Evolutionary conservation across 2,329 filamentous ascomycete genomes (phyloP).

Genomic region (Fusarium gaditjirri): DNA sequence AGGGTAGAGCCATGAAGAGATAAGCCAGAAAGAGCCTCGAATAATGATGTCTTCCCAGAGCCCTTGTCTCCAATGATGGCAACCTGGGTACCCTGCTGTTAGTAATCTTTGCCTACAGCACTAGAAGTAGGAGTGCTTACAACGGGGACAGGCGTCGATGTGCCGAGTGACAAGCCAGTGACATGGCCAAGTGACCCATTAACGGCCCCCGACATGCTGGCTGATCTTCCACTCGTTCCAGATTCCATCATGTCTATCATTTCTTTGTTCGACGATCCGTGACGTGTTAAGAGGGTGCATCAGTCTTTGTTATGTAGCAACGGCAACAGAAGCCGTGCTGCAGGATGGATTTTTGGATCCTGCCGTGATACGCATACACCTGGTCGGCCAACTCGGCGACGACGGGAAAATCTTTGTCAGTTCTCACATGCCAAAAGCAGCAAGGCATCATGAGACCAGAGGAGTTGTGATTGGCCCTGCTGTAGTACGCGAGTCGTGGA

Average conservation of each 20-base stretch:
- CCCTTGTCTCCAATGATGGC: background rate
- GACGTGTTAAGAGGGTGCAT: background rate
- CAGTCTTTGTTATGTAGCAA: background rate
- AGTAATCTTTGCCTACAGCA: background rate
- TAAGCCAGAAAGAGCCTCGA: background rate
- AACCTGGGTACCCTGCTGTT: background rate
- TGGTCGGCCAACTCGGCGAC: background rate
- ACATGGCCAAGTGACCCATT: background rate
- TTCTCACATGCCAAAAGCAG: background rate
- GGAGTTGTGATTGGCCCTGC: background rate
- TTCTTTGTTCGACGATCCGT: background rate
- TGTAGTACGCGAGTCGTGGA: background rate
- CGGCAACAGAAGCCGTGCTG: background rate
- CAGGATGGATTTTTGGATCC: background rate
- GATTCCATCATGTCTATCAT: background rate
- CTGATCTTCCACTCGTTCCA: background rate
- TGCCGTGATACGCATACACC: background rate
- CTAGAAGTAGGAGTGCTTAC: background rate
- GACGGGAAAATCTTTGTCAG: background rate
- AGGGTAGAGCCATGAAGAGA: background rate
- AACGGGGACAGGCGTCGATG: background rate
- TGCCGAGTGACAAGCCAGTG: background rate
- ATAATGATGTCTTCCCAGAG: background rate
- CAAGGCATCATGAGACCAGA: fast-evolving
- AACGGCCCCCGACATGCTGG: background rate